A percentile compares a stretch with the other conserved stretches of the same genome.
These are phyloP conservation scores for Globisporangium apiculatum DNA, from an alignment of 352 stramenopile genomes.

Conservation along the genomic window DNA sequence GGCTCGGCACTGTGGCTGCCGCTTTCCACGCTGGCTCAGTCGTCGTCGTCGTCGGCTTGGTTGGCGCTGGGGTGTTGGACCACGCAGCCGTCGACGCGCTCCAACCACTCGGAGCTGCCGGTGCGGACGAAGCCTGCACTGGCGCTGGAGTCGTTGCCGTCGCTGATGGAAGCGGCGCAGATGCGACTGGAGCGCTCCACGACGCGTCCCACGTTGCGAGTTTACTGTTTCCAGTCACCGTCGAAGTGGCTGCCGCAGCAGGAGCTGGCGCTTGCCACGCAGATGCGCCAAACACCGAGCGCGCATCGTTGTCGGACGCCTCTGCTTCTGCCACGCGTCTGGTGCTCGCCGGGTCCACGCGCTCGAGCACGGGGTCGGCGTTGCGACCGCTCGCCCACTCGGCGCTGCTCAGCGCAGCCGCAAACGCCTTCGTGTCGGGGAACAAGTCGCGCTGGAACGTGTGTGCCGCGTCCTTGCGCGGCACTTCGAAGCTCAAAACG, in stretches of 20 bases:
- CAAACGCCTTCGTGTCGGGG: slow-evolving; percentile 37
- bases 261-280: not conserved
- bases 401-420: slow-evolving; percentile 26
- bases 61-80: slow-evolving; percentile 15
- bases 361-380: slow-evolving; percentile 31
- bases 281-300: slow-evolving; percentile 27
- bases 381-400: slow-evolving; percentile 43
- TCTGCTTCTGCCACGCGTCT: slow-evolving; percentile 6
- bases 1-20: slow-evolving; percentile 1
- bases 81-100: slow-evolving; percentile 17
- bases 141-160: slow-evolving; percentile 5
- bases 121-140: not conserved
- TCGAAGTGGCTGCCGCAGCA: not conserved
- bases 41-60: not conserved
- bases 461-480: slow-evolving; percentile 45
- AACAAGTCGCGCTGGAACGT: slow-evolving; percentile 78
- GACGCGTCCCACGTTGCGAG: slow-evolving; percentile 5
- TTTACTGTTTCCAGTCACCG: slow-evolving; percentile 1
- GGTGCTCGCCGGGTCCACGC: slow-evolving; percentile 20
- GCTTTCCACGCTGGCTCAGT: slow-evolving; percentile 15
- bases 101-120: slow-evolving; percentile 4
- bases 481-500: slow-evolving; percentile 57
- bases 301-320: slow-evolving; percentile 3
- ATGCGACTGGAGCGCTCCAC: slow-evolving; percentile 7
- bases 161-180: slow-evolving; percentile 6